Evolutionary conservation across 768 basidiomycete genomes (phyloP), one percentile per base, ranked within the genome.

Genomic region (Auricularia auricula-judae): DNA sequence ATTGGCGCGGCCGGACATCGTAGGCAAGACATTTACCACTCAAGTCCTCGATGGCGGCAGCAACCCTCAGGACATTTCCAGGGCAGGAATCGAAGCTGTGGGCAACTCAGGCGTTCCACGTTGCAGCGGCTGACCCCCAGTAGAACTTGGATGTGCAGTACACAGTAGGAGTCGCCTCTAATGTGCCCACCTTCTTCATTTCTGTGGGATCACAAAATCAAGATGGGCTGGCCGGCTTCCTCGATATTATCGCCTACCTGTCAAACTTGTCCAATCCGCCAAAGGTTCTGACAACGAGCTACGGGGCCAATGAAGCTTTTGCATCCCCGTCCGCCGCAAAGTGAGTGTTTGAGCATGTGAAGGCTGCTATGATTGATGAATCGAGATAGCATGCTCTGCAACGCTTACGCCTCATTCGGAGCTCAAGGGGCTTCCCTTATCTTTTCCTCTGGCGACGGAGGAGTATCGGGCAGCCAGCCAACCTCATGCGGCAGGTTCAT

Each of bases 401-500:
- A 75, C 63, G 71, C 71, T 21, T 76, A 75, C 66, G 66, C 68
- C 60, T 72, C 73, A 67, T 72, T 78, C 35, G 74, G 75, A 43
- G 73, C 75, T 11, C 74, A 72, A 51, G 76, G 77, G 8, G 68
- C 70, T 10, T 74, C 74, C 23, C 69, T 77, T 65, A 66, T 78
- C 12, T 77, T 76, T 70, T 71, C 75, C 0, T 75, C 76, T 5
- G 77, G 77, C 36, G 76, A 77, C 63, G 75, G 74, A 21, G 76
- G 76, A 64, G 75, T 76, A 36, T 71, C 71, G 12, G 76, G 75
- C 18, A 69, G 68, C 5, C 72, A 74, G 64, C 53, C 65, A 58
- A 53, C 63, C 12, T 36, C 51, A 14, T 76, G 75, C 71, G 69
- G 63, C 8, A 71, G 65, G 34, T 78, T 76, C 70, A 62, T 75